Conservation (phyloP, 371 early-diverging fungal species). For the Cladochytrium tenue region DNA sequence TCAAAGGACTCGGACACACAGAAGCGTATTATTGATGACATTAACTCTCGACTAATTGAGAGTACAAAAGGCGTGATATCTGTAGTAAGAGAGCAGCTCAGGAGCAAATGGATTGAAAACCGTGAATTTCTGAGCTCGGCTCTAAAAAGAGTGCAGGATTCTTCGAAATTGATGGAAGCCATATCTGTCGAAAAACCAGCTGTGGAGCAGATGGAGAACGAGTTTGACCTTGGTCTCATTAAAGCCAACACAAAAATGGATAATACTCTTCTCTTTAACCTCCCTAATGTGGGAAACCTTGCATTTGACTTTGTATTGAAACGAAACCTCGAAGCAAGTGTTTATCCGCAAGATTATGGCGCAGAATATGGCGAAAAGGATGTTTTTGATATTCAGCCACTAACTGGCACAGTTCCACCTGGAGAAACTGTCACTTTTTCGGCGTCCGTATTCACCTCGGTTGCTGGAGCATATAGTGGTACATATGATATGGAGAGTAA, state of each 20-base stretch:
- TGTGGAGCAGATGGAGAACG: slow-evolving; percentile 29
- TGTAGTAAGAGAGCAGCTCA: slow-evolving; percentile 47
- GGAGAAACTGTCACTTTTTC: slow-evolving; percentile 42
- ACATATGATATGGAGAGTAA: slow-evolving; percentile 41
- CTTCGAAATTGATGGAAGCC: slow-evolving; percentile 40
- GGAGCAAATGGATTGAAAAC: slow-evolving; percentile 46
- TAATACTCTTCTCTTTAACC: slow-evolving; percentile 43
- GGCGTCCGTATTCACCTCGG: slow-evolving; percentile 31
- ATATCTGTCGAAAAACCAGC: slow-evolving; percentile 9
- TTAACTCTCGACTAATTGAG: slow-evolving; percentile 32
- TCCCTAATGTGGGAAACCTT: slow-evolving; percentile 41
- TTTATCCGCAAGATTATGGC: slow-evolving; percentile 28
- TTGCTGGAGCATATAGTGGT: slow-evolving; percentile 46
- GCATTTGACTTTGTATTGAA: slow-evolving; percentile 26
- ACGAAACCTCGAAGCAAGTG: slow-evolving; percentile 4
- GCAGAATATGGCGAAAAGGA: slow-evolving; percentile 8
- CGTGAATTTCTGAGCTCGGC: slow-evolving; percentile 43
- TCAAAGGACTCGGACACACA: slow-evolving; percentile 24
- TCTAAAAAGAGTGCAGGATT: slow-evolving; percentile 36
- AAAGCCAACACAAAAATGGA: slow-evolving; percentile 32
- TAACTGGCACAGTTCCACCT: slow-evolving; percentile 39
- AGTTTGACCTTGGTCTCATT: slow-evolving; percentile 49
- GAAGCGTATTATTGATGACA: slow-evolving; percentile 29
- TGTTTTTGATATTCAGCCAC: slow-evolving; percentile 32
- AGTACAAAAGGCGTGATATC: slow-evolving; percentile 43